These are phyloP conservation scores for Fusarium sp. DNA, from an alignment of 2,329 filamentous ascomycete genomes.

Conservation along the genomic window DNA sequence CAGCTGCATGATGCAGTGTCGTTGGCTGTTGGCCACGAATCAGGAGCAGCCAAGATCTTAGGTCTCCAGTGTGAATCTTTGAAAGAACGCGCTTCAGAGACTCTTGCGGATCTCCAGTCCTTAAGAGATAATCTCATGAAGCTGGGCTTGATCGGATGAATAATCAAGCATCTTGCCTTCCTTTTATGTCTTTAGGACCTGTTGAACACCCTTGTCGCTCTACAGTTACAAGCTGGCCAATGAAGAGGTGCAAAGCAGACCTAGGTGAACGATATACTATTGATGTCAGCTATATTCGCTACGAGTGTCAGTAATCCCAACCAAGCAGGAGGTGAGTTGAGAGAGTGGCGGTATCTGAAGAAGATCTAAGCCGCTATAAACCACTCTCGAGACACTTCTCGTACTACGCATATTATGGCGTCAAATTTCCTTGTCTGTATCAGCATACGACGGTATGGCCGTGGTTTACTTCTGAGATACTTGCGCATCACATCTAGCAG, in stretches of 20 bases:
- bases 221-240: not conserved
- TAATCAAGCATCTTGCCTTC: not conserved
- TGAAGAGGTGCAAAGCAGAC: not conserved
- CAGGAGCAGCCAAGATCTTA: conserved; percentile 44
- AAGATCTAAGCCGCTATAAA: not conserved
- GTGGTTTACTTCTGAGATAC: too few relatives aligned
- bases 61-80: conserved; percentile 49
- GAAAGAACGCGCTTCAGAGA: conserved; percentile 37
- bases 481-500: too few relatives aligned
- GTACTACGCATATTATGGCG: not conserved
- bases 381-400: not conserved
- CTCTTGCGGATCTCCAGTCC: conserved; percentile 32
- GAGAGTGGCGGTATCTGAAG: not conserved
- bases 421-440: not conserved
- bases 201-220: too few relatives aligned
- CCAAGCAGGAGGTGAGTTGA: not conserved
- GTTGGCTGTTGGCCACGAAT: conserved; percentile 6
- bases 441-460: not conserved
- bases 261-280: too few relatives aligned
- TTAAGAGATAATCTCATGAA: conserved; percentile 25
- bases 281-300: too few relatives aligned
- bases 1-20: conserved; percentile 30
- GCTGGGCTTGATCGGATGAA: conserved; percentile 30
- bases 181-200: too few relatives aligned
- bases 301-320: too few relatives aligned